Percentiles rank a stretch among this genome's conserved stretches.
These are phyloP conservation scores for Phialemoniopsis sp. DNA, from an alignment of 2,329 filamentous ascomycete species.

Conservation along the genomic window DNA sequence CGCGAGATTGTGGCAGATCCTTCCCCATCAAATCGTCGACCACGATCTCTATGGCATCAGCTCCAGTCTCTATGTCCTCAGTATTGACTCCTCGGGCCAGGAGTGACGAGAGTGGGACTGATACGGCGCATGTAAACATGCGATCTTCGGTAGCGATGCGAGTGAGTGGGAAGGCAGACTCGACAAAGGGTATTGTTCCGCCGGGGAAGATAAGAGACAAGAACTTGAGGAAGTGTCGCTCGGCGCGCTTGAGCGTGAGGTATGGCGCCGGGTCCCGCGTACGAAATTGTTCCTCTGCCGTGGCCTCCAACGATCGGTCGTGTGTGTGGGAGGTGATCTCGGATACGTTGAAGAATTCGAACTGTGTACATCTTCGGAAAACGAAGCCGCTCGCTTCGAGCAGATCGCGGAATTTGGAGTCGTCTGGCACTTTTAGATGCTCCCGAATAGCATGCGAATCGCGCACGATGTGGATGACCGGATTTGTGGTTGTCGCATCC, in stretches of 20 bases:
- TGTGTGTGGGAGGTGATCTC: slow-evolving; percentile 39
- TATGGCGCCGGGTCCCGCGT: slow-evolving; percentile 46
- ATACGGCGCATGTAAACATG: slow-evolving; percentile 63
- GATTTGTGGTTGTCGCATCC: slow-evolving; percentile 59
- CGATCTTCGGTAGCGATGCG: slow-evolving; percentile 55
- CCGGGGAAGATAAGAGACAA: slow-evolving; percentile 55
- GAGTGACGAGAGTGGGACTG: slow-evolving; percentile 55
- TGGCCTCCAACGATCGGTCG: slow-evolving; percentile 6
- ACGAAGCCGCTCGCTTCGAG: slow-evolving; percentile 53
- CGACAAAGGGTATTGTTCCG: slow-evolving; percentile 51
- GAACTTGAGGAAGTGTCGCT: slow-evolving; percentile 67
- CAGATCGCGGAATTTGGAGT: slow-evolving; percentile 52
- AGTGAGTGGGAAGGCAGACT: slow-evolving; percentile 63
- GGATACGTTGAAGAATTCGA: slow-evolving; percentile 73
- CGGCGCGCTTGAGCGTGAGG: slow-evolving; percentile 62
- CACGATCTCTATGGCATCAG: slow-evolving; percentile 62
- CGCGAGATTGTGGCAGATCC: slow-evolving; percentile 2
- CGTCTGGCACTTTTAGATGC: slow-evolving; percentile 54
- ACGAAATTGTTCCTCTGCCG: no score
- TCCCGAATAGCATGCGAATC: slow-evolving; percentile 61
- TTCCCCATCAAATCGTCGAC: slow-evolving; percentile 32
- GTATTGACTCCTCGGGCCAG: slow-evolving; percentile 51
- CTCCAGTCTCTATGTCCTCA: slow-evolving; percentile 61
- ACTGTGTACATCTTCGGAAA: slow-evolving; percentile 64
- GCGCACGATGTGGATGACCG: slow-evolving; percentile 67